These are phyloP conservation scores for Corylus avellana DNA, from an alignment of 306 rosid genomes.

Conservation along the genomic window DNA sequence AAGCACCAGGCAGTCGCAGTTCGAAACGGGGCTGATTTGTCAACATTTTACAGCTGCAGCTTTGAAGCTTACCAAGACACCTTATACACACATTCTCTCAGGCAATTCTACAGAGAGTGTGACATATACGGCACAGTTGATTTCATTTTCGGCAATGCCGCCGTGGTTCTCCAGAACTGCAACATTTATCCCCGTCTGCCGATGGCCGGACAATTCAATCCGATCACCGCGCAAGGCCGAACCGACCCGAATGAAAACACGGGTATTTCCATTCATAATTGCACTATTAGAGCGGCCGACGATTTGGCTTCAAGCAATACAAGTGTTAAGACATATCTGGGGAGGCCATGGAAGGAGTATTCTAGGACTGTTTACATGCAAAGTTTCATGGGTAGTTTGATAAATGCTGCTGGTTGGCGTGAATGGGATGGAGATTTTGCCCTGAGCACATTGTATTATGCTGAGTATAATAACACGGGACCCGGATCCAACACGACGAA, in stretches of 20 bases:
- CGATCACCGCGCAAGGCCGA: slow-evolving; percentile 7
- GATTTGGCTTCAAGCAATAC: not conserved
- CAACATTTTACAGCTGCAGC: slow-evolving; percentile 8
- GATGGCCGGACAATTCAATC: not conserved
- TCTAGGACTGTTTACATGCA: not conserved
- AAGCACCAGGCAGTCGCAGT: slow-evolving; percentile 14
- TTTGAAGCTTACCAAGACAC: slow-evolving; percentile 14
- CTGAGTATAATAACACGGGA: slow-evolving; percentile 1
- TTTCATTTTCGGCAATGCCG: slow-evolving; percentile 3
- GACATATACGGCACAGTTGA: slow-evolving; percentile 5
- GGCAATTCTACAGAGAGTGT: slow-evolving; percentile 9
- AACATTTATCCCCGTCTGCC: slow-evolving; percentile 10
- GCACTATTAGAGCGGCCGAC: slow-evolving; percentile 1
- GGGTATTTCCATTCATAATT: not conserved
- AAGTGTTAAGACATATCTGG: not conserved
- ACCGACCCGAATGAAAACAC: slow-evolving; percentile 5
- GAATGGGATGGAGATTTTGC: not conserved
- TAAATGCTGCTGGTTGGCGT: not conserved
- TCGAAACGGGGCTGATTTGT: slow-evolving; percentile 4
- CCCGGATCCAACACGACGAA: not conserved
- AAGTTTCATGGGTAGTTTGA: not conserved
- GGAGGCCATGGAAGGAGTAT: slow-evolving; percentile 14
- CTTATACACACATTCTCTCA: not conserved
- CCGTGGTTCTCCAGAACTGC: not conserved
- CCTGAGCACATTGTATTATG: slow-evolving; percentile 3